Conservation (phyloP, 2,329 filamentous ascomycete species). For the Penicillium sp. region DNA sequence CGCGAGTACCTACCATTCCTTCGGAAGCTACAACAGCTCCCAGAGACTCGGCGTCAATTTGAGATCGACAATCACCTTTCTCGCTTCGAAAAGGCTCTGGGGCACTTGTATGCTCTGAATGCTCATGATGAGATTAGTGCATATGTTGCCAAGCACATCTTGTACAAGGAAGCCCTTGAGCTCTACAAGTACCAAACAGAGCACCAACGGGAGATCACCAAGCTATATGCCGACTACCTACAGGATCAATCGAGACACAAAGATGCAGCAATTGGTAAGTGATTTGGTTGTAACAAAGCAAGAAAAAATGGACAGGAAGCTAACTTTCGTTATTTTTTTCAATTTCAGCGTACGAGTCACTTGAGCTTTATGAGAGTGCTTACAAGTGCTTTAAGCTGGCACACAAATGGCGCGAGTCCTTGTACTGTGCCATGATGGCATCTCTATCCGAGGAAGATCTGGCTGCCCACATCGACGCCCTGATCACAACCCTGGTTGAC, state of each 20-base stretch:
- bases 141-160: conserved; percentile 74
- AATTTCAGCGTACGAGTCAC: conserved; percentile 71
- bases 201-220: conserved; percentile 66
- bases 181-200: conserved; percentile 78
- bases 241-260: conserved; percentile 71
- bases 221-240: conserved; percentile 76
- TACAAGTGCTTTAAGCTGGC: conserved; percentile 80
- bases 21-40: conserved; percentile 75
- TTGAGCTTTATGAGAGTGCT: conserved; percentile 69
- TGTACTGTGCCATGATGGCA: conserved; percentile 72
- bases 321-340: conserved; percentile 3
- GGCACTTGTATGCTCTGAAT: conserved; percentile 69
- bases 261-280: conserved; percentile 70
- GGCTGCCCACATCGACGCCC: conserved; percentile 63
- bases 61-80: conserved; percentile 85
- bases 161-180: conserved; percentile 74
- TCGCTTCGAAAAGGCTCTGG: conserved; percentile 72
- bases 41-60: conserved; percentile 69
- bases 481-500: conserved; percentile 77
- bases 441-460: conserved; percentile 61
- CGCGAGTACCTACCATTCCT: conserved; percentile 94
- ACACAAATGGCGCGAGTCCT: conserved; percentile 86
- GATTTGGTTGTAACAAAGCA: neutral
- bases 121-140: conserved; percentile 72
- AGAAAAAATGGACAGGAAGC: neutral